These are phyloP conservation scores for Gleditsia sinensis DNA, from an alignment of 306 rosid species.

Conservation along the genomic window DNA sequence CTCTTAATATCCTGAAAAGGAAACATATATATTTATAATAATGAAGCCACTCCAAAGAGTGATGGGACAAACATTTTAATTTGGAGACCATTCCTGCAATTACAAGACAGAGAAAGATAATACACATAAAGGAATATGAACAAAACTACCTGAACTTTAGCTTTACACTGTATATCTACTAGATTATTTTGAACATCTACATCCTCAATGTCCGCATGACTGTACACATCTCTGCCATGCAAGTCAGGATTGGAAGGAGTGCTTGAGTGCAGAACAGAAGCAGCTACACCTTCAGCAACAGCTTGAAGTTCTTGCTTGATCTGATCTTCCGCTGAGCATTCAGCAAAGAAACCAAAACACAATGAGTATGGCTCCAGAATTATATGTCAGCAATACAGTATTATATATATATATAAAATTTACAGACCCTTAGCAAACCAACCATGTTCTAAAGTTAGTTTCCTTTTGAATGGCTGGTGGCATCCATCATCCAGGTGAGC, in stretches of 20 bases:
- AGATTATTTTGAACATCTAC: slow-evolving; percentile 37
- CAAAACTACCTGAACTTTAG: slow-evolving; percentile 50
- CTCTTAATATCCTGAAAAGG: slow-evolving; percentile 61
- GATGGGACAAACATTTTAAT: slow-evolving; percentile 2
- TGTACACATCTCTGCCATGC: slow-evolving; percentile 41
- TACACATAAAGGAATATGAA: not conserved
- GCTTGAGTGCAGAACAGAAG: slow-evolving; percentile 70
- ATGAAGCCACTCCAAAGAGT: not conserved
- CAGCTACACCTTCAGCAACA: slow-evolving; percentile 93
- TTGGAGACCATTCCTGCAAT: slow-evolving; percentile 4
- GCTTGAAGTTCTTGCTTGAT: slow-evolving; percentile 85
- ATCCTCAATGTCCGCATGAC: slow-evolving; percentile 40
- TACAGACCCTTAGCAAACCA: slow-evolving; percentile 55
- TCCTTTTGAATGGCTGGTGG: slow-evolving; percentile 50
- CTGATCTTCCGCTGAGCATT: slow-evolving; percentile 75
- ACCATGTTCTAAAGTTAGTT: slow-evolving; percentile 48
- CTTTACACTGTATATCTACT: slow-evolving; percentile 35
- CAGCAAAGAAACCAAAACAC: slow-evolving; percentile 29
- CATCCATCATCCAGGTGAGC: slow-evolving; percentile 50
- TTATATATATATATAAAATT: slow-evolving; percentile 25
- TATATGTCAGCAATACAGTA: slow-evolving; percentile 25
- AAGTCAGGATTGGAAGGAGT: slow-evolving; percentile 50
- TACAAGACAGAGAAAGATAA: not conserved
- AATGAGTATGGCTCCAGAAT: slow-evolving; percentile 7
- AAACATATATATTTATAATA: not conserved